phyloP scores from a whole-genome alignment of 495 filamentous ascomycete genomes.

The Penicillium maclennaniae region DNA sequence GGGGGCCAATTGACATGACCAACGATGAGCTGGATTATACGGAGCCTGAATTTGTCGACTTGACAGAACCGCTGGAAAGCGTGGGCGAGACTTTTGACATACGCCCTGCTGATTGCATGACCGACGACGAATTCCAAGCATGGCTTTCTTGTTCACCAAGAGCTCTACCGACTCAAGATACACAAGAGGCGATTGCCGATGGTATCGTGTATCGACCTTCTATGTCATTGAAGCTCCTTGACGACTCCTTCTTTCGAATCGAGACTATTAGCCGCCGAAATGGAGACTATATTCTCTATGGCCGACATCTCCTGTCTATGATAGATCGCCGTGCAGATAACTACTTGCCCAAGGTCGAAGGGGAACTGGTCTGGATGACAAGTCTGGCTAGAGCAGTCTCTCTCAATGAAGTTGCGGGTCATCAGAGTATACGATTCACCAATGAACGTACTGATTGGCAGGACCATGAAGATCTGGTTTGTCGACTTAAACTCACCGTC shows the following conservation, averaged over 20 bases:
- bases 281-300: background rate
- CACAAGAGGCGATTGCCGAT: background rate
- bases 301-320: background rate
- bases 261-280: background rate
- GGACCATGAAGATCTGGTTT: conserved; percentile 19
- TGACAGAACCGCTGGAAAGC: background rate
- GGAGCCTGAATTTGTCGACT: background rate
- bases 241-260: background rate
- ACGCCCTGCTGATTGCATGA: background rate
- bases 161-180: background rate
- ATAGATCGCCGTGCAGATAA: background rate
- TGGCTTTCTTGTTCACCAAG: background rate
- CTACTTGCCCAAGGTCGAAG: conserved; percentile 2
- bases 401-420: conserved; percentile 15
- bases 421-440: conserved; percentile 30
- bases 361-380: conserved; percentile 11
- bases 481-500: conserved; percentile 26
- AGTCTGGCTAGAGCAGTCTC: conserved; percentile 1
- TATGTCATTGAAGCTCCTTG: background rate
- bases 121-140: background rate
- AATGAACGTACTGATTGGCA: conserved; percentile 20
- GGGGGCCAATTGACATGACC: background rate
- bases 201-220: background rate
- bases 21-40: background rate
- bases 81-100: background rate